Evolutionary conservation across 2,329 filamentous ascomycete species (phyloP).

Genomic region (Claviceps sp.): DNA sequence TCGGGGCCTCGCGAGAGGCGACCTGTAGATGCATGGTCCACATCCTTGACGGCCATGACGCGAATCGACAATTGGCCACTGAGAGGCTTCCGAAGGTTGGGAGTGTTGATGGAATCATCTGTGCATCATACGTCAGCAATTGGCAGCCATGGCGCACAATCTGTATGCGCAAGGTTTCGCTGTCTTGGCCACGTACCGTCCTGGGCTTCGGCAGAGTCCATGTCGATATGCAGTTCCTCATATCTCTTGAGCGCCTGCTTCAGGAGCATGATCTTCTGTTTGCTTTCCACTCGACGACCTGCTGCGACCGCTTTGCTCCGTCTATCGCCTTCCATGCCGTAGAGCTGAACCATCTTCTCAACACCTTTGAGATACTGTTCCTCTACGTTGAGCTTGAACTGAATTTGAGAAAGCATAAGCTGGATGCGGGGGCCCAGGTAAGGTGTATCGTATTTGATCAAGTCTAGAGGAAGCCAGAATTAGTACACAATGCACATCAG

Average conservation of each 20-base stretch:
- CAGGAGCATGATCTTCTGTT: constrained; percentile 90
- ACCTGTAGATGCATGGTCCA: constrained; percentile 78
- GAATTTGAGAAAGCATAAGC: constrained; percentile 95
- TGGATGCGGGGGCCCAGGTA: constrained; percentile 95
- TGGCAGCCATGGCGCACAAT: background rate
- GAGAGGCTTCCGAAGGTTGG: constrained; percentile 89
- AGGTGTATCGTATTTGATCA: constrained; percentile 96
- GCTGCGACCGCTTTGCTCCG: constrained; percentile 93
- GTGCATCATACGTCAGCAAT: constrained; percentile 1
- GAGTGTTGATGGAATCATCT: constrained; percentile 95
- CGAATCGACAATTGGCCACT: constrained; percentile 80
- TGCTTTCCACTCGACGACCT: constrained; percentile 80
- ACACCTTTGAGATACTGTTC: constrained; percentile 98
- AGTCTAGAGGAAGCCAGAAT: constrained; percentile 41
- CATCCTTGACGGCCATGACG: constrained; percentile 80
- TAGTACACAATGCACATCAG: background rate
- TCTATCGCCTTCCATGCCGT: constrained; percentile 91
- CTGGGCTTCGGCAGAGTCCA: constrained; percentile 61
- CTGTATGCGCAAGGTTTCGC: background rate
- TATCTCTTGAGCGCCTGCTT: constrained; percentile 96
- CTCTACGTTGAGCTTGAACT: constrained; percentile 97
- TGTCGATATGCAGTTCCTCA: constrained; percentile 90
- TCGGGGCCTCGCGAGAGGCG: constrained; percentile 84
- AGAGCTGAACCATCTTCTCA: constrained; percentile 97
- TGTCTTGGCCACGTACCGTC: constrained; percentile 52